Percentiles rank a stretch among this genome's conserved stretches.
phyloP scores from a whole-genome alignment of 495 filamentous ascomycete genomes.

The Ascobolus immersus region DNA sequence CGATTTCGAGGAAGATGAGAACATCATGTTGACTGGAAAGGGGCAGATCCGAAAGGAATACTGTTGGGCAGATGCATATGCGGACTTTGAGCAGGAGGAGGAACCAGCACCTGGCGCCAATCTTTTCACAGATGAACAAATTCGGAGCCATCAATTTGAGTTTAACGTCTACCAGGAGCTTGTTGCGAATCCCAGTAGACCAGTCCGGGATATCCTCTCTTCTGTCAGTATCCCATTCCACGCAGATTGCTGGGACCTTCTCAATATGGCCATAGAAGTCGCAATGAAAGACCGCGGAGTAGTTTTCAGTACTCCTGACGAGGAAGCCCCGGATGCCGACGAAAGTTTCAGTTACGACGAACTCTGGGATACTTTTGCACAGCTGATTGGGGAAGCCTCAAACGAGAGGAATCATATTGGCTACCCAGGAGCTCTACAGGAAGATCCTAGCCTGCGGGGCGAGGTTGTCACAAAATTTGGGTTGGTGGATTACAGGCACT shows the following conservation, averaged over 20 bases:
- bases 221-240: conserved; percentile 19
- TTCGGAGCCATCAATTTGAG: conserved; percentile 6
- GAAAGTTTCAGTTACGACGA: too few species aligned
- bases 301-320: conserved; percentile 8
- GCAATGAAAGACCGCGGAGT: conserved; percentile 12
- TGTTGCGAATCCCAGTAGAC: conserved; percentile 8
- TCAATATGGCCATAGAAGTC: conserved; percentile 16
- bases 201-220: conserved; percentile 13
- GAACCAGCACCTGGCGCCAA: background rate
- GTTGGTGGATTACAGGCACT: conserved; percentile 17
- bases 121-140: background rate
- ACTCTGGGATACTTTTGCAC: conserved; percentile 10
- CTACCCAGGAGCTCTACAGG: too few species aligned
- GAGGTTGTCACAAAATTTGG: conserved; percentile 13
- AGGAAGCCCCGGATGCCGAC: conserved; percentile 3
- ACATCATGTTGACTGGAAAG: conserved; percentile 14
- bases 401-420: too few species aligned
- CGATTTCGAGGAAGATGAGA: conserved; percentile 5
- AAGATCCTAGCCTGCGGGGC: too few species aligned
- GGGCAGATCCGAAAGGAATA: conserved; percentile 14
- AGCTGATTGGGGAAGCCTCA: conserved; percentile 6
- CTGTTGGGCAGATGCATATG: conserved; percentile 17
- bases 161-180: conserved; percentile 18
- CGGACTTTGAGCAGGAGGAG: conserved; percentile 15
- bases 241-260: conserved; percentile 17